Evolutionary conservation across 345 rosid species (phyloP).

Genomic region (Lepidium sativum): DNA sequence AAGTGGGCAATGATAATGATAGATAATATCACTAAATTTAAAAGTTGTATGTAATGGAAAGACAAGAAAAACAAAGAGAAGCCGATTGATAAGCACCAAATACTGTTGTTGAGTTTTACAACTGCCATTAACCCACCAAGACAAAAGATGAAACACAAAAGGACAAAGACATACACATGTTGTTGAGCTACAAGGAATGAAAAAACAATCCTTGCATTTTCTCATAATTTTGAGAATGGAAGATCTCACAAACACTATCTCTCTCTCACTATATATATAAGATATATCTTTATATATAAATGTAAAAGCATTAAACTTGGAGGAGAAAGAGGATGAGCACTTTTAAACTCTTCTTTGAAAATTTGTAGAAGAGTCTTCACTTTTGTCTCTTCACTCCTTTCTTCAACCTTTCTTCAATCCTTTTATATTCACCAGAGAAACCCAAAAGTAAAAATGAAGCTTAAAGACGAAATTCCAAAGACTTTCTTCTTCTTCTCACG

Average conservation of each 20-base stretch:
- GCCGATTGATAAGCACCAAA: neutral
- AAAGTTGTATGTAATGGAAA: neutral
- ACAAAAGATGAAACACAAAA: slow-evolving; percentile 13
- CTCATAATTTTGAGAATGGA: slow-evolving; percentile 21
- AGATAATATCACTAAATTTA: neutral
- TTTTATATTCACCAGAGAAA: slow-evolving; percentile 17
- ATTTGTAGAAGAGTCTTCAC: slow-evolving; percentile 29
- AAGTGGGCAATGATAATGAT: too few relatives aligned
- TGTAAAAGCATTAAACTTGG: slow-evolving; percentile 24
- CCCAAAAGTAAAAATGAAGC: slow-evolving; percentile 30
- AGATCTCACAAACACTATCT: slow-evolving; percentile 26
- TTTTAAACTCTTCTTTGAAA: slow-evolving; percentile 22
- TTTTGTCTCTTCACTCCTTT: slow-evolving; percentile 29
- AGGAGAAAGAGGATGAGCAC: slow-evolving; percentile 99
- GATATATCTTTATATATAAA: slow-evolving; percentile 26
- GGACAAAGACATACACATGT: slow-evolving; percentile 5
- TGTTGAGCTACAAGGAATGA: slow-evolving; percentile 28
- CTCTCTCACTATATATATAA: neutral
- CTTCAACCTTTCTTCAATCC: slow-evolving; percentile 25
- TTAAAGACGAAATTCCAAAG: slow-evolving; percentile 27
- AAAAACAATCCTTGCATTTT: slow-evolving; percentile 30
- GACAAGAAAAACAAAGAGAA: neutral
- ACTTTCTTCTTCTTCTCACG: slow-evolving; percentile 6
- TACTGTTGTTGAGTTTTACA: slow-evolving; percentile 31
- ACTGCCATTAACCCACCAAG: slow-evolving; percentile 14